Evolutionary conservation across 345 rosid species (phyloP).

Genomic region (Pelargonium nanum): DNA sequence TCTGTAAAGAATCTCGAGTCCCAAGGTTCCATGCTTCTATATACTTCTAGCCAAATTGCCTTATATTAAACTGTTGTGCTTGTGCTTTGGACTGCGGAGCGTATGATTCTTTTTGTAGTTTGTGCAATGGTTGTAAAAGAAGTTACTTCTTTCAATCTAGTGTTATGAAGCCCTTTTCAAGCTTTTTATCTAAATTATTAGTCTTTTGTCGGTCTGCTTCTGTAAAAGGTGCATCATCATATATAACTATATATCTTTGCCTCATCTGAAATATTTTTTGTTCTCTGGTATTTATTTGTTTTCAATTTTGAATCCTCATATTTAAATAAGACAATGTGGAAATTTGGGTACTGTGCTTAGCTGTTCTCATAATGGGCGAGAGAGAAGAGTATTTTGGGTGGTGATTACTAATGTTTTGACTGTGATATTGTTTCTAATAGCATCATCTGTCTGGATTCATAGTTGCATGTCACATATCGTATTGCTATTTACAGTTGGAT

Average conservation of each 20-base stretch:
- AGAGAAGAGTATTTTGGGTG: neutral
- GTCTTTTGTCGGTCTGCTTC: neutral
- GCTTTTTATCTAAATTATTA: neutral
- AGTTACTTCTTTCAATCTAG: neutral
- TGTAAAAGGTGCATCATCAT: neutral
- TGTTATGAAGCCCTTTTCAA: neutral
- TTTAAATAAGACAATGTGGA: neutral
- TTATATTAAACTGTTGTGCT: no score
- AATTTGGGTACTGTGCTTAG: neutral
- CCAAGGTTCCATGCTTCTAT: slow-evolving; percentile 38
- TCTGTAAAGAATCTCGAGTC: slow-evolving; percentile 41
- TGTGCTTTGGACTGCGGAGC: no score
- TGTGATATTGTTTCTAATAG: no score
- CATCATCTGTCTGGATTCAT: no score
- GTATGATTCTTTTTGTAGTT: neutral
- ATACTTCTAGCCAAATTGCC: neutral
- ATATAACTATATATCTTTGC: neutral
- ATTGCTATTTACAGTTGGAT: no score
- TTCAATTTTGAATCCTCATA: neutral
- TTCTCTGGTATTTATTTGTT: neutral
- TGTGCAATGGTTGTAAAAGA: neutral
- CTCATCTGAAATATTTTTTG: neutral
- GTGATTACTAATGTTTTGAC: no score
- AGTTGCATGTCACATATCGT: no score
- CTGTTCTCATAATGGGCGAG: neutral